Evolutionary conservation across 371 early-diverging fungal genomes (phyloP).

Genomic region (Rhizopus arrhizus): DNA sequence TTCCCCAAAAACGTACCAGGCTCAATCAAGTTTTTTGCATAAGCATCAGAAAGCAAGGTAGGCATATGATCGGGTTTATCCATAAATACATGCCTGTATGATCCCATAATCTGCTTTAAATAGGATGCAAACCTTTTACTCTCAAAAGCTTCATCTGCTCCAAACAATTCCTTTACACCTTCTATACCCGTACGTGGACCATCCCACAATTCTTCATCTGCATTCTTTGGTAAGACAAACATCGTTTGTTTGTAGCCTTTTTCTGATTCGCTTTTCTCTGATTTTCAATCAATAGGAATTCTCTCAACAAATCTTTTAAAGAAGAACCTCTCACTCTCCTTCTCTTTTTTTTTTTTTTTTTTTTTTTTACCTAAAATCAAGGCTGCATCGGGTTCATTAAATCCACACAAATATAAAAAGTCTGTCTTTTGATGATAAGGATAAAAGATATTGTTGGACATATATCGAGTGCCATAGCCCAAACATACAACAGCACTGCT

Average conservation of each 20-base stretch:
- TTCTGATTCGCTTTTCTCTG: conserved; percentile 59
- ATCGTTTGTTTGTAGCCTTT: conserved; percentile 84
- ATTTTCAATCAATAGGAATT: neutral
- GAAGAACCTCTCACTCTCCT: too few species aligned
- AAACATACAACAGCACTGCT: conserved; percentile 70
- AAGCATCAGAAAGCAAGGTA: conserved; percentile 28
- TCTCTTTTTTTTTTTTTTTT: neutral
- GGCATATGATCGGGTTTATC: conserved; percentile 38
- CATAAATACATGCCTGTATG: conserved; percentile 39
- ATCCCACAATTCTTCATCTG: conserved; percentile 86
- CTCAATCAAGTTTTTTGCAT: conserved; percentile 27
- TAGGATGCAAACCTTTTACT: conserved; percentile 31
- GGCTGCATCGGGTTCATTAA: conserved; percentile 89
- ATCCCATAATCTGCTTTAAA: conserved; percentile 28
- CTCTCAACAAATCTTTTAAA: too few species aligned
- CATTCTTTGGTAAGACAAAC: conserved; percentile 80
- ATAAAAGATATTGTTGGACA: conserved; percentile 92
- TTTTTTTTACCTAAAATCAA: conserved; percentile 68
- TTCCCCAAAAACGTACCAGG: conserved; percentile 39
- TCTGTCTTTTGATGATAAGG: conserved; percentile 94
- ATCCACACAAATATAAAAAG: conserved; percentile 85
- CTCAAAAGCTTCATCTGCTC: conserved; percentile 75
- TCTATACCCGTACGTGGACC: conserved; percentile 88
- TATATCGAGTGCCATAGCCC: conserved; percentile 80
- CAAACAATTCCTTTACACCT: conserved; percentile 77